A percentile compares a stretch with the other conserved stretches of the same genome.
These are phyloP conservation scores for Arxiozyma slooffiae DNA, from an alignment of 1,139 yeast species.

Conservation along the genomic window DNA sequence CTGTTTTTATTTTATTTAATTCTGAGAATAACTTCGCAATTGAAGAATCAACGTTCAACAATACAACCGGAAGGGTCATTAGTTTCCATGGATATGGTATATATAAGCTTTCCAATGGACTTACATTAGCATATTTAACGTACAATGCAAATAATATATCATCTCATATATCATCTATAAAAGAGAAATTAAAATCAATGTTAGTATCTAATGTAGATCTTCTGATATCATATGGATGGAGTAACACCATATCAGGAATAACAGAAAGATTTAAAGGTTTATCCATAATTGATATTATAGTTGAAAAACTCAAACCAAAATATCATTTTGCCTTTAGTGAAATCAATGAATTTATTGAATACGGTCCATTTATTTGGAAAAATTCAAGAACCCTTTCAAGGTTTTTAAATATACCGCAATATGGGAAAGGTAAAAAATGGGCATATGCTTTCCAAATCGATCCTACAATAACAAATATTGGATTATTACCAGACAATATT, in stretches of 20 bases:
- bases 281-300: slow-evolving; percentile 38
- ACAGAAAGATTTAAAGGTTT: slow-evolving; percentile 28
- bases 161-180: slow-evolving; percentile 18
- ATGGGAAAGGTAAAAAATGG: slow-evolving; percentile 52
- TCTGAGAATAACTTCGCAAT: neutral
- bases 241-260: slow-evolving; percentile 38
- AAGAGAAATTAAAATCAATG: slow-evolving; percentile 14
- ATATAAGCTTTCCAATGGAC: slow-evolving; percentile 37
- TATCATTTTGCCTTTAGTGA: slow-evolving; percentile 56
- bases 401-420: slow-evolving; percentile 54
- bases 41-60: neutral
- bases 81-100: slow-evolving; percentile 33
- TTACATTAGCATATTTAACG: slow-evolving; percentile 40
- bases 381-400: slow-evolving; percentile 36
- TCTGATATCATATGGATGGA: slow-evolving; percentile 54
- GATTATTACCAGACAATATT: slow-evolving; percentile 17
- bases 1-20: neutral
- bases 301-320: slow-evolving; percentile 41
- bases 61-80: slow-evolving; percentile 15
- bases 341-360: slow-evolving; percentile 44
- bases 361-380: slow-evolving; percentile 50
- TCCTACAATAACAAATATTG: slow-evolving; percentile 11
- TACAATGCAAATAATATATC: slow-evolving; percentile 25
- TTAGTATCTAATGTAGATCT: slow-evolving; percentile 37
- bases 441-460: slow-evolving; percentile 56